Evolutionary conservation across 768 basidiomycete species (phyloP), one percentile per base, ranked within the genome.

Genomic region (Lyophyllum atratum): DNA sequence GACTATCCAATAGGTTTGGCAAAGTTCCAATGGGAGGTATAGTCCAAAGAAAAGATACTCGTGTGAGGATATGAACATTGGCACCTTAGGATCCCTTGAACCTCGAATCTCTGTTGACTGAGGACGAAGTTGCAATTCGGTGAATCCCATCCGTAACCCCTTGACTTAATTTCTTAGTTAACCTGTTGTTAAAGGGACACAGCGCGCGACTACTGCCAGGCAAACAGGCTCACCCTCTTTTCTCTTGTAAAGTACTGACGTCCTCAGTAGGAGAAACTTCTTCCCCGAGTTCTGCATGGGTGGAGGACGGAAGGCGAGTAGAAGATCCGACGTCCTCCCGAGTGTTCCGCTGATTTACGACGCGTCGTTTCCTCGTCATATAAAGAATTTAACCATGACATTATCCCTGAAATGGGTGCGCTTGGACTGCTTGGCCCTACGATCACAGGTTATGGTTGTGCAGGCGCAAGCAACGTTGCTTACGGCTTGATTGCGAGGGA

Each of bases 401-500:
- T 93, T 49, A 77, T 98, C 21, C 84, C 85, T 9, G 93, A 96
- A 70, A 97, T 98, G 95, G 96, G 96, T 4, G 83, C 86, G 59
- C 77, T 98, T 3, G 96, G 96, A 2, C 74, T 98, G 14, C 79
- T 98, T 1, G 96, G 96, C 0, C 87, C 95, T 2, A 98, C 95
- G 0, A 98, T 98, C 61, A 71, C 88, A 56, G 95, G 93, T 0
- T 97, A 97, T 61, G 94, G 92, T 22, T 98, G 96, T 66, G 95
- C 96, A 0, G 95, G 96, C 21, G 87, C 85, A 17, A 91, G 88
- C 64, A 89, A 87, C 64, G 95, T 98, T 11, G 91, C 96, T 1
- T 98, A 98, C 61, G 96, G 96, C 5, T 80, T 98, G 25, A 91
- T 98, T 64, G 92, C 93, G 3, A 80, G 96, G 39, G 96, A 98